These are phyloP conservation scores for Apiotrichum gracile DNA, from an alignment of 1,284 basidiomycete genomes.

Conservation along the genomic window DNA sequence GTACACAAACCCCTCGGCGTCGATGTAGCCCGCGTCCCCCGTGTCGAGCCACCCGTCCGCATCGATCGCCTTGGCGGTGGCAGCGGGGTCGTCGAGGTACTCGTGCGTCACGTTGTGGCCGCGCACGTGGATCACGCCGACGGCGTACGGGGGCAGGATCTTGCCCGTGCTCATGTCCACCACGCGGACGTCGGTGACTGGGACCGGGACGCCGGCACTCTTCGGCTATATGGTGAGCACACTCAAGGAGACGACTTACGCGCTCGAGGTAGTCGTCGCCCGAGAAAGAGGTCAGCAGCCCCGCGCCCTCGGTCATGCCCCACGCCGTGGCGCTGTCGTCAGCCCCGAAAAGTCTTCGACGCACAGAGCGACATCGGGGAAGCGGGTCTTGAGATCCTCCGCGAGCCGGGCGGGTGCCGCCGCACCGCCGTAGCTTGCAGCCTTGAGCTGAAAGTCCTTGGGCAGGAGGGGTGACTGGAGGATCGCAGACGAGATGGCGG, in stretches of 20 bases:
- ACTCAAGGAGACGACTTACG: background rate
- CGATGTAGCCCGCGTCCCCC: too few relatives aligned
- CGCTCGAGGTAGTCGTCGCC: slow-evolving; percentile 31
- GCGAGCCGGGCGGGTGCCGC: slow-evolving; percentile 29
- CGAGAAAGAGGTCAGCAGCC: slow-evolving; percentile 28
- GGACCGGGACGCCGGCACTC: slow-evolving; percentile 25
- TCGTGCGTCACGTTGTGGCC: slow-evolving; percentile 41
- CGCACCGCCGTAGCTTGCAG: slow-evolving; percentile 37
- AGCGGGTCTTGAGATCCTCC: slow-evolving; percentile 19
- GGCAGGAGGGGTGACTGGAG: slow-evolving; percentile 27
- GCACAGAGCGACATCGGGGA: slow-evolving; percentile 21
- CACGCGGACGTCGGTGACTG: slow-evolving; percentile 30
- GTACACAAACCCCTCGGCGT: slow-evolving; percentile 36
- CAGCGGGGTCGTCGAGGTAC: slow-evolving; percentile 20
- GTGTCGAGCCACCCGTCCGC: too few relatives aligned
- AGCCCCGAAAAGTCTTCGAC: background rate
- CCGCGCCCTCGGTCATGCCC: slow-evolving; percentile 42
- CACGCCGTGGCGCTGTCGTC: slow-evolving; percentile 25
- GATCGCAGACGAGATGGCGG: slow-evolving; percentile 29
- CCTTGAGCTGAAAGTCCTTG: slow-evolving; percentile 20
- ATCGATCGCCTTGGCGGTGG: background rate
- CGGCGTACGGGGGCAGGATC: slow-evolving; percentile 17
- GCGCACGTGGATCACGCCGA: slow-evolving; percentile 30
- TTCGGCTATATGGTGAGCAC: background rate
- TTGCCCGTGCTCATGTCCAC: slow-evolving; percentile 25